Evolutionary conservation across 768 basidiomycete genomes (phyloP).

Genomic region (Hypsizygus marmoreus): DNA sequence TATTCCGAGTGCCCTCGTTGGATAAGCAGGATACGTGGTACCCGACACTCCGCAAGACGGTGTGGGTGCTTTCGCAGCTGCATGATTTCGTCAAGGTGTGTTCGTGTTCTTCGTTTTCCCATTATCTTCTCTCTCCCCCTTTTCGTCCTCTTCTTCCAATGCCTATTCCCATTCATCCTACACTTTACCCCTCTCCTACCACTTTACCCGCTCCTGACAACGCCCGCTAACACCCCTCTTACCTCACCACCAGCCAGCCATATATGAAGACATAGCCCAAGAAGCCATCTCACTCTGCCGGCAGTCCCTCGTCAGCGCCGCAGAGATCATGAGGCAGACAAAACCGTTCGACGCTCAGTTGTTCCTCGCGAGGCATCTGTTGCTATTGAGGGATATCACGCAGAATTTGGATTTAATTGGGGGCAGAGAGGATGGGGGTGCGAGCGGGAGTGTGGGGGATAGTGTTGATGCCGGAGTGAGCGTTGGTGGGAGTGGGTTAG

Average conservation of each 20-base stretch:
- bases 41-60: conserved; percentile 82
- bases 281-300: conserved; percentile 86
- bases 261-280: conserved; percentile 96
- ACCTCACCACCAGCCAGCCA: too few species aligned
- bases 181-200: too few species aligned
- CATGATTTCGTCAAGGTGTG: conserved; percentile 90
- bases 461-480: too few species aligned
- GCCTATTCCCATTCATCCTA: too few species aligned
- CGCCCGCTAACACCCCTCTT: too few species aligned
- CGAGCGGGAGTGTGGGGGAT: too few species aligned
- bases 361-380: conserved; percentile 87
- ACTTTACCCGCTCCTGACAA: too few species aligned
- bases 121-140: conserved; percentile 2
- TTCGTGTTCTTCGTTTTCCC: neutral
- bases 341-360: conserved; percentile 71
- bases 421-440: conserved; percentile 43
- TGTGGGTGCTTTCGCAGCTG: conserved; percentile 90
- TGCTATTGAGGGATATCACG: conserved; percentile 90
- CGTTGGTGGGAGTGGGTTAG: too few species aligned
- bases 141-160: neutral
- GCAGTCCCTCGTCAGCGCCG: conserved; percentile 74
- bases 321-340: conserved; percentile 59
- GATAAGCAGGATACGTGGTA: conserved; percentile 89
- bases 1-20: conserved; percentile 71
- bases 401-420: conserved; percentile 68